phyloP scores from a whole-genome alignment of 768 basidiomycete genomes.

The Solioccasus polychromus region DNA sequence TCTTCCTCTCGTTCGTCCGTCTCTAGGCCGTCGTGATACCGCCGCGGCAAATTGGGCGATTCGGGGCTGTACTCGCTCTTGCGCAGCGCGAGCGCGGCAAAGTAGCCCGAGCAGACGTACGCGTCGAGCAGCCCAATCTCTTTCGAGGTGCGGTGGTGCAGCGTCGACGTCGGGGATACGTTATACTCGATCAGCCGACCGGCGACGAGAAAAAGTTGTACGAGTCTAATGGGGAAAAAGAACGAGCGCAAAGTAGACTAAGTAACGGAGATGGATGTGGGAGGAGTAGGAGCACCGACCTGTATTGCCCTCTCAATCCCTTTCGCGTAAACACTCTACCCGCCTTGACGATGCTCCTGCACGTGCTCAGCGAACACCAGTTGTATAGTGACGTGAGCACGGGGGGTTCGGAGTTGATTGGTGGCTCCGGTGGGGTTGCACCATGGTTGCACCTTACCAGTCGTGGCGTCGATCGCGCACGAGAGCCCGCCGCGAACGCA shows the following conservation, averaged over 20 bases:
- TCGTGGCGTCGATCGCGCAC: slow-evolving; percentile 60
- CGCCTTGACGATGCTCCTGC: slow-evolving; percentile 68
- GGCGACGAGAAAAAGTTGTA: slow-evolving; percentile 69
- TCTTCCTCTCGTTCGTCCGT: slow-evolving; percentile 87
- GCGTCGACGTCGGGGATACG: slow-evolving; percentile 52
- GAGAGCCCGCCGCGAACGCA: slow-evolving; percentile 48
- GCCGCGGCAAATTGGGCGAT: slow-evolving; percentile 52
- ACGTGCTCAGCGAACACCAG: slow-evolving; percentile 83
- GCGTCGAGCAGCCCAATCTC: slow-evolving; percentile 66
- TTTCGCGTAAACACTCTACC: slow-evolving; percentile 73
- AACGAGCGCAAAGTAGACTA: background rate
- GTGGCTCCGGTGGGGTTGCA: slow-evolving; percentile 47
- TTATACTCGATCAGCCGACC: slow-evolving; percentile 75
- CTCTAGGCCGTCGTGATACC: slow-evolving; percentile 89
- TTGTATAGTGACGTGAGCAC: slow-evolving; percentile 70
- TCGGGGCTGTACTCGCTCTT: slow-evolving; percentile 61
- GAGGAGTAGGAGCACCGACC: slow-evolving; percentile 44
- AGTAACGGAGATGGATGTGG: background rate
- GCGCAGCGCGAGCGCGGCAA: slow-evolving; percentile 66
- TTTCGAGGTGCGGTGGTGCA: slow-evolving; percentile 55
- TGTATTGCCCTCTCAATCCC: slow-evolving; percentile 73
- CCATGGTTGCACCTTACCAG: slow-evolving; percentile 28
- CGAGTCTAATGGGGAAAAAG: slow-evolving; percentile 41
- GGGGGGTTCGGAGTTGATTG: slow-evolving; percentile 52
- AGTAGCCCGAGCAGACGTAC: slow-evolving; percentile 85